phyloP scores from a whole-genome alignment of 495 filamentous ascomycete species.

The Tuber umbilicatum region DNA sequence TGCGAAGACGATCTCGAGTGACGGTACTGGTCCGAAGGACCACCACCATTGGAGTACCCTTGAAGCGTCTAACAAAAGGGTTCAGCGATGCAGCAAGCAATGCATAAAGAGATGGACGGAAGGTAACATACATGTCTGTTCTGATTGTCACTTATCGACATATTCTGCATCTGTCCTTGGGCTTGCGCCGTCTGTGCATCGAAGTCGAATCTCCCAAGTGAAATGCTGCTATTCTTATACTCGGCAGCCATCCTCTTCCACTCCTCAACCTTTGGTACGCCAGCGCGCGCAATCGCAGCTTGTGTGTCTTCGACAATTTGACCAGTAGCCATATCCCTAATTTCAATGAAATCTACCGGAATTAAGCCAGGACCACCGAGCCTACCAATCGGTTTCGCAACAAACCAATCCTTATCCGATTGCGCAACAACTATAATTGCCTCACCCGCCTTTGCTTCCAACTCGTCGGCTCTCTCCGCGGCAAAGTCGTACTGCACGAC shows the following conservation, averaged over 20 bases:
- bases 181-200: constrained; percentile 26
- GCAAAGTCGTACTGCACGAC: constrained; percentile 96
- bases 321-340: constrained; percentile 85
- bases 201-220: constrained; percentile 78
- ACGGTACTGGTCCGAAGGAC: constrained; percentile 28
- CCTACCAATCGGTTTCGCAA: constrained; percentile 94
- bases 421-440: constrained; percentile 97
- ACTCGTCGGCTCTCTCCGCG: constrained; percentile 87
- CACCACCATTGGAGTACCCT: constrained; percentile 11
- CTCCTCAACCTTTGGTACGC: constrained; percentile 95
- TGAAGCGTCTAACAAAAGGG: constrained; percentile 27
- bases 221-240: constrained; percentile 98
- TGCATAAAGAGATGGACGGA: background rate
- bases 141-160: constrained; percentile 27
- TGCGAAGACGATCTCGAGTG: constrained; percentile 44
- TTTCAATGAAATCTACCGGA: constrained; percentile 94
- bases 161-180: constrained; percentile 21
- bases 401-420: constrained; percentile 99
- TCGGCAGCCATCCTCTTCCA: constrained; percentile 99
- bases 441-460: constrained; percentile 91
- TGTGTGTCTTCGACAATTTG: constrained; percentile 73
- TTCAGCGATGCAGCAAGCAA: constrained; percentile 15
- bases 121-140: constrained; percentile 39
- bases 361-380: constrained; percentile 91
- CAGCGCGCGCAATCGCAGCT: constrained; percentile 79